A percentile compares a stretch with the other conserved stretches of the same genome.
phyloP scores from a whole-genome alignment of 2,329 filamentous ascomycete species.

The Trichophaea hybrida region DNA sequence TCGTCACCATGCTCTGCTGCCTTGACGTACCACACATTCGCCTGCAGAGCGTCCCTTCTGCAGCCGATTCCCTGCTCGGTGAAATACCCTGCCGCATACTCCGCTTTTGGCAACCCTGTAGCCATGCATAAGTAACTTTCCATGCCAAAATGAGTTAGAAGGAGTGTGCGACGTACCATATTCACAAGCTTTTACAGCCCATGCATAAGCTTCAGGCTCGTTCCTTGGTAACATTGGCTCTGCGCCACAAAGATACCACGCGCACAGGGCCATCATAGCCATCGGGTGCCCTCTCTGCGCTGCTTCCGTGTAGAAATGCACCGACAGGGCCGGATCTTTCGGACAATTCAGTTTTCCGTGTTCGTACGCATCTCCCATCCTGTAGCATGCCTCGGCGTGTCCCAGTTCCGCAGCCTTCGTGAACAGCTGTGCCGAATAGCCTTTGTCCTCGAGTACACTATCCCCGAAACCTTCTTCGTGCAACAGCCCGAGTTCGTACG shows the following conservation, averaged over 20 bases:
- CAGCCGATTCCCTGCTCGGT: constrained; percentile 98
- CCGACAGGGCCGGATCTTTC: constrained; percentile 76
- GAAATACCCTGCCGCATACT: constrained; percentile 93
- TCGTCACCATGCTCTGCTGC: constrained; percentile 87
- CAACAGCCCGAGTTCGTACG: constrained; percentile 74
- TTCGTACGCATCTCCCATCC: constrained; percentile 94
- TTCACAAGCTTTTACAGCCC: constrained; percentile 77
- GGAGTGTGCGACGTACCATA: constrained; percentile 46
- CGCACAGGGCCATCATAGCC: constrained; percentile 96
- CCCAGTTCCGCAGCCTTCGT: constrained; percentile 88
- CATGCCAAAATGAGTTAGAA: neutral
- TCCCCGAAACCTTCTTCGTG: constrained; percentile 91
- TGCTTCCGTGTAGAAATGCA: constrained; percentile 93
- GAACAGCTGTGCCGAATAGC: constrained; percentile 83
- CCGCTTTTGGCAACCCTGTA: constrained; percentile 46
- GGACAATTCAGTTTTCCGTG: constrained; percentile 79
- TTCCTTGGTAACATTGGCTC: constrained; percentile 87
- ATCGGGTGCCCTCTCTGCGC: constrained; percentile 69
- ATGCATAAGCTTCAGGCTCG: constrained; percentile 90
- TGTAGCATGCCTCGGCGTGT: constrained; percentile 69
- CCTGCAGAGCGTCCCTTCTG: constrained; percentile 82
- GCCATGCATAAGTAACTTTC: constrained; percentile 3
- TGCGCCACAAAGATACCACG: constrained; percentile 95
- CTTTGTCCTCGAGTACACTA: constrained; percentile 80
- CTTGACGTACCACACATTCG: constrained; percentile 96